These are phyloP conservation scores for Kitagawia praeruptora DNA, from an alignment of 129 eudicot species.

Conservation along the genomic window DNA sequence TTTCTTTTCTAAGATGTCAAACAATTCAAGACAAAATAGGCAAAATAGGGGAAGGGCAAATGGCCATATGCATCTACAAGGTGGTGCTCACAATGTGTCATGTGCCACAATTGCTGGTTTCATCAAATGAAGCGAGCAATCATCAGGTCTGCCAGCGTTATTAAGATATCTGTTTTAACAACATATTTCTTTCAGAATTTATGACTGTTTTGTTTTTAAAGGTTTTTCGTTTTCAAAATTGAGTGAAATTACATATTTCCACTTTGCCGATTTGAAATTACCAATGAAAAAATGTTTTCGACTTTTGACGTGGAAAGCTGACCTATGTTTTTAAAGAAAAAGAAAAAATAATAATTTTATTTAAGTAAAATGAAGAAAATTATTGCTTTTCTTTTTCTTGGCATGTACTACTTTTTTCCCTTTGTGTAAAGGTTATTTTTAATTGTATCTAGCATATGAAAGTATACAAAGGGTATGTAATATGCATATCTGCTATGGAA, in stretches of 20 bases:
- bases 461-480: no score
- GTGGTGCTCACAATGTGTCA: slow-evolving; percentile 30
- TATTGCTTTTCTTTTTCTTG: background rate
- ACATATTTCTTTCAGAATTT: background rate
- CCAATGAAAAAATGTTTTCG: background rate
- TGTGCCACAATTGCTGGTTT: slow-evolving; percentile 20
- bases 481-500: background rate
- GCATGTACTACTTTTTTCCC: background rate
- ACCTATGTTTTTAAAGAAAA: background rate
- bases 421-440: background rate
- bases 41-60: slow-evolving; percentile 57
- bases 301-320: background rate
- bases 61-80: slow-evolving; percentile 30
- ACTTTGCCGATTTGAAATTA: background rate
- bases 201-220: background rate
- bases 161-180: background rate
- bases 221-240: no score
- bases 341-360: no score
- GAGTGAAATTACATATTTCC: background rate
- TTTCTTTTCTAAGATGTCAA: slow-evolving; percentile 36
- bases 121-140: slow-evolving; percentile 44
- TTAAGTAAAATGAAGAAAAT: no score
- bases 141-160: slow-evolving; percentile 33
- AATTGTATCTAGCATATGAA: background rate
- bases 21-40: slow-evolving; percentile 40